Evolutionary conservation across 2,329 filamentous ascomycete genomes (phyloP), one percentile per base, ranked within the genome.

Genomic region (Hirsutella rhossiliensis): DNA sequence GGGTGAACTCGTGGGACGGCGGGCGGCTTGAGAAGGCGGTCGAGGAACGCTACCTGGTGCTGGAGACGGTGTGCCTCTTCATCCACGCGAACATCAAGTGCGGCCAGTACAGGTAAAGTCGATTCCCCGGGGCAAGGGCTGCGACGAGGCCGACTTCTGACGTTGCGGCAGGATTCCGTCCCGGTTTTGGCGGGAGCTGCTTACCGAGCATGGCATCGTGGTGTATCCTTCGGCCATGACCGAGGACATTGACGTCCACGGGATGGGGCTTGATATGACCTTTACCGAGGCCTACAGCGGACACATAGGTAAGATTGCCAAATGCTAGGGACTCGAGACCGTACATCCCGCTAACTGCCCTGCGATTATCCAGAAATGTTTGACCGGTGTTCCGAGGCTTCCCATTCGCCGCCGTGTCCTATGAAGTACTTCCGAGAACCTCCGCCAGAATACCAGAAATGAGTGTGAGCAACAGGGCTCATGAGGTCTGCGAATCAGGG

Each of bases 31-130:
- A 60, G 27, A 50, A 51, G 15, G 62, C 61, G 1, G 50, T 55
- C 38, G 51, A 56, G 9, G 57, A 62, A 27, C 63, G 63, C 4
- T 52, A 50, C 11, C 45, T 66, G 19, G 56, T 65, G 12, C 51
- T 66, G 30, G 63, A 66, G 52, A 66, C 62, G 8, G 53, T 62
- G 13, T 66, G 63, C 38, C 46, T 66, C n/a, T 66, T 66, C 42
- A 54, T 66, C 20, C 63, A 66, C 43, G 56, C 61, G 20, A 63
- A 62, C 37, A 48, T 66, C 41, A 66, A 60, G 51, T 54, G 49
- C 8, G 61, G 58, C 9, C 63, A 66, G 40, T 66, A 59, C 50
- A 55, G 54, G 63, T 66, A 49, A 32, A 56, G 23, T 5, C 11
- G n/a, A 3, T 27, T n/a, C n/a, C 23, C 12, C 15, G n/a, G 17